Percentiles rank a stretch among this genome's conserved stretches.
phyloP scores from a whole-genome alignment of 2,329 filamentous ascomycete genomes.

The Venturia nashicola region DNA sequence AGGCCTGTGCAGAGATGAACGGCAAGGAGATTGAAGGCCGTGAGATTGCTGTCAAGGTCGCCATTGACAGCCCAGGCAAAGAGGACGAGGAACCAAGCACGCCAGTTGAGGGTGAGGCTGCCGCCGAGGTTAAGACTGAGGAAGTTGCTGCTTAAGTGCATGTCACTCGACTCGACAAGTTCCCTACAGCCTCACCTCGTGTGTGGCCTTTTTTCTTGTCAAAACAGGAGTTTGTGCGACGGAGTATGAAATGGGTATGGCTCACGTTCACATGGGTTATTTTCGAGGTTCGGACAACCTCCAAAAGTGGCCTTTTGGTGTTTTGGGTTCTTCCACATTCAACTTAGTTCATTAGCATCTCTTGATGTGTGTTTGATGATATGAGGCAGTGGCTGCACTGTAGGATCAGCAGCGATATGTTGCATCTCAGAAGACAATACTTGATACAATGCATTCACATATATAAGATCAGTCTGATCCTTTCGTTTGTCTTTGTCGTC shows the following conservation, averaged over 20 bases:
- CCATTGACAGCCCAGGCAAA: slow-evolving; percentile 98
- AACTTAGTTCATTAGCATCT: slow-evolving; percentile 1
- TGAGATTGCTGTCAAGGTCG: slow-evolving; percentile 99
- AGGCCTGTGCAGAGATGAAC: slow-evolving; percentile 97
- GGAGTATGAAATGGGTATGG: neutral
- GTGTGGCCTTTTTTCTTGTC: neutral
- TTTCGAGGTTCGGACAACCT: slow-evolving; percentile 1
- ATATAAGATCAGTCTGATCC: neutral
- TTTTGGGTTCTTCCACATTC: neutral
- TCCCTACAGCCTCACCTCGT: neutral
- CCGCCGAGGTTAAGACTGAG: slow-evolving; percentile 4
- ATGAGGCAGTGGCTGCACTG: neutral
- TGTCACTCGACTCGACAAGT: neutral
- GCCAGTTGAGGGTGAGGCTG: slow-evolving; percentile 20
- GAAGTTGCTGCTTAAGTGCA: slow-evolving; percentile 3
- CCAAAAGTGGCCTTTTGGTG: slow-evolving; percentile 4
- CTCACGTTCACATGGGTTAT: slow-evolving; percentile 4
- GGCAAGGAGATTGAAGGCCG: slow-evolving; percentile 98
- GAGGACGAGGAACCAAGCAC: slow-evolving; percentile 62
- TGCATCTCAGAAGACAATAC: slow-evolving; percentile 1
- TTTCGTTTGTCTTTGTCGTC: neutral
- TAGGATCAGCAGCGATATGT: slow-evolving; percentile 5
- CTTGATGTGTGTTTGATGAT: slow-evolving; percentile 2
- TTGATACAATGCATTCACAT: neutral
- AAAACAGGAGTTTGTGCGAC: neutral